phyloP scores from a whole-genome alignment of 768 basidiomycete genomes.

The Cystobasidium ongulense region DNA sequence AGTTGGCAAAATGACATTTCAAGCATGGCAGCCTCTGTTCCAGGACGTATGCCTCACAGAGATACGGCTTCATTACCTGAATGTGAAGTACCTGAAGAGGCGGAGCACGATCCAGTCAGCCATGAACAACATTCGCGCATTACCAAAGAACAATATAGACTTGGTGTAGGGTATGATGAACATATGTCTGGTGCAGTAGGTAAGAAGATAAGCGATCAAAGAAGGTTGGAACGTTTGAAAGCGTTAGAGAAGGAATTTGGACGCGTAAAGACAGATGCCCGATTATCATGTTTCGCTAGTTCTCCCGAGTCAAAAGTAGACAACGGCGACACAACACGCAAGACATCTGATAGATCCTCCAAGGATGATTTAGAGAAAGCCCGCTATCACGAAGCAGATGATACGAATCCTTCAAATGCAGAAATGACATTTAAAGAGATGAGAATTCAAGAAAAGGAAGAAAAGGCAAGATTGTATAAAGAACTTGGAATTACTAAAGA shows the following conservation, averaged over 20 bases:
- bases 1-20: background rate
- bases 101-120: background rate
- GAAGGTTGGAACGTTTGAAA: background rate
- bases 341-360: background rate
- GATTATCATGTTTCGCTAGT: background rate
- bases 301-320: background rate
- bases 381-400: background rate
- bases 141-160: background rate
- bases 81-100: background rate
- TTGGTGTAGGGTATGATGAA: constrained; percentile 17
- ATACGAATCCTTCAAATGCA: background rate
- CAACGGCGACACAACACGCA: background rate
- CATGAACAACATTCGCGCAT: background rate
- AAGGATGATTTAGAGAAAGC: background rate
- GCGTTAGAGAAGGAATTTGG: constrained; percentile 26
- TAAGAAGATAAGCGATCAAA: background rate
- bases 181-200: background rate
- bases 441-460: constrained; percentile 6
- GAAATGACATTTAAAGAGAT: background rate
- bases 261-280: background rate
- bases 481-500: constrained; percentile 11
- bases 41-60: background rate
- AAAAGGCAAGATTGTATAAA: background rate
- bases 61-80: background rate
- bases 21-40: background rate